Evolutionary conservation across 1,284 basidiomycete species (phyloP), one percentile per base, ranked within the genome.

Genomic region (Rhodofomes roseus): DNA sequence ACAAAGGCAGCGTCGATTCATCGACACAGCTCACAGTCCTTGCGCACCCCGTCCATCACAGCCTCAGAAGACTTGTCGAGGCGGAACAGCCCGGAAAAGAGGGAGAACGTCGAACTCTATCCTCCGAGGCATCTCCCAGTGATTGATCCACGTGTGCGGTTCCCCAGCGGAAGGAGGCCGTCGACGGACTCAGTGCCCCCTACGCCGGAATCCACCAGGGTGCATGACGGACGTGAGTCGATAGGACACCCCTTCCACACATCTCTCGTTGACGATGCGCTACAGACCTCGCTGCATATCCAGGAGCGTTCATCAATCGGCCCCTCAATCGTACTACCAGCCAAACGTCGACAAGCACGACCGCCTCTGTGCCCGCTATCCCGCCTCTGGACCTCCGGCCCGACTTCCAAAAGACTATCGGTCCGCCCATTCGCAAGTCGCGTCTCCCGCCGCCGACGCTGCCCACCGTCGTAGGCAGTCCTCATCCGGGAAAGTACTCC

Each of bases 321-420:
- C 78, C 79, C n/a, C 70, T 85, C 46, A 85, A 83, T 62, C 74
- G 83, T 27, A 81, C 83, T 7, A 71, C 78, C 27, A 84, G 82
- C 8, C 82, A 83, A 62, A 80, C 79, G 1, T 88, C 86, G 6
- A 83, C 82, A 7, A 78, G 78, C 55, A 83, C 81, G 1, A 68
- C 58, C 37, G 70, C 73, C 53, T 71, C 73, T 62, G 70, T 64
- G 2, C 81, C 84, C 0, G 71, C 73, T 22, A 81, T 86, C 51
- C 80, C 84, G 5, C 82, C 83, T 4, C 71, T 86, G 36, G 85
- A 87, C 64, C 71, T 85, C 29, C 77, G 77, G 31, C 82, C 85
- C 11, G 76, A 77, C 20, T 84, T 85, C 65, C 77, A 78, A 25
- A 77, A 77, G n/a, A 76, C 78, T 9, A 77, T 73, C 66, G 70